phyloP scores from a whole-genome alignment of 2,329 filamentous ascomycete species.

The Microsporum audouinii region DNA sequence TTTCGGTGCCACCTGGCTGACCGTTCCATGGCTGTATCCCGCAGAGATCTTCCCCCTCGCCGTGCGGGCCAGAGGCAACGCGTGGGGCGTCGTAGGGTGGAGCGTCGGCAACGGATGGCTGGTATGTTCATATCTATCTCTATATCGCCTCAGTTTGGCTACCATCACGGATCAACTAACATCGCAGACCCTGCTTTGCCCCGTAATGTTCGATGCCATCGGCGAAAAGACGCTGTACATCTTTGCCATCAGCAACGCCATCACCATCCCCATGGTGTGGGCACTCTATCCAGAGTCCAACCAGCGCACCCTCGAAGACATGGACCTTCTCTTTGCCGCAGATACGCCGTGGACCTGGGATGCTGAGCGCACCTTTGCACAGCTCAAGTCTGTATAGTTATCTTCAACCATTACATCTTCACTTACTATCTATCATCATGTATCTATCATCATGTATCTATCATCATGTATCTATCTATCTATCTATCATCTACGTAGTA shows the following conservation, averaged over 20 bases:
- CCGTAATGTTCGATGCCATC: conserved; percentile 52
- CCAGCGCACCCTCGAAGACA: conserved; percentile 62
- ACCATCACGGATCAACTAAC: background rate
- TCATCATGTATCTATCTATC: background rate
- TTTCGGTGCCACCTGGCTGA: conserved; percentile 55
- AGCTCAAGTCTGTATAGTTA: conserved; percentile 42
- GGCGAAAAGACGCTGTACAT: conserved; percentile 63
- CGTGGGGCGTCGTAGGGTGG: conserved; percentile 67
- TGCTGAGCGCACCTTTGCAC: conserved; percentile 52
- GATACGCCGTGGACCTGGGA: conserved; percentile 60
- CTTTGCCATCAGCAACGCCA: conserved; percentile 55
- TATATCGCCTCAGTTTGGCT: background rate
- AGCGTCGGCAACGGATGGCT: conserved; percentile 62
- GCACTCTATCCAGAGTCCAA: conserved; percentile 63
- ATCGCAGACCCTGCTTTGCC: conserved; percentile 39
- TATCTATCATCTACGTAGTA: too few species aligned
- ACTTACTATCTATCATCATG: conserved; percentile 18
- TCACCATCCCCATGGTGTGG: conserved; percentile 60
- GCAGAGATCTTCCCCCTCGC: conserved; percentile 58
- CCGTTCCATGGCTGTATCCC: conserved; percentile 49
- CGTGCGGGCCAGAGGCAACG: conserved; percentile 60
- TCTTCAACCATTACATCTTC: background rate
- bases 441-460: conserved; percentile 11
- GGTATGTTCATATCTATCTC: conserved; percentile 20
- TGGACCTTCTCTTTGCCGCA: conserved; percentile 60